A percentile compares a stretch with the other conserved stretches of the same genome.
These are phyloP conservation scores for Elasticomyces elasticus DNA, from an alignment of 495 filamentous ascomycete genomes.

Conservation along the genomic window DNA sequence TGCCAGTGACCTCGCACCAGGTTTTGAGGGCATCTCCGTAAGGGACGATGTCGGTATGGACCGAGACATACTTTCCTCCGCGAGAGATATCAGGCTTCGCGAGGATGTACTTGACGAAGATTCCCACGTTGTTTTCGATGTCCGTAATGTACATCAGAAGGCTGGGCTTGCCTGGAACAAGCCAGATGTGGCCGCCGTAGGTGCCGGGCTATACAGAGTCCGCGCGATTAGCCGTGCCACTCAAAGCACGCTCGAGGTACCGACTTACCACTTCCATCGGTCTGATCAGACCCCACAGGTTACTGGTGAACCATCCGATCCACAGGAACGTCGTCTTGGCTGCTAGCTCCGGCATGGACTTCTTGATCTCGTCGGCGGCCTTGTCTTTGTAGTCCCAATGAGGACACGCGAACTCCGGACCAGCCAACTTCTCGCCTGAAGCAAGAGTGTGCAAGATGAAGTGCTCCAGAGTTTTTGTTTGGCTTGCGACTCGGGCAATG, in stretches of 20 bases:
- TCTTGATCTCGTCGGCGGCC: constrained; percentile 26
- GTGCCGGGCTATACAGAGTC: neutral
- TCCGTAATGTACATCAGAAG: neutral
- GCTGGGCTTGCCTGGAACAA: neutral
- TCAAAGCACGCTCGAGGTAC: neutral
- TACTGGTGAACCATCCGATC: constrained; percentile 6
- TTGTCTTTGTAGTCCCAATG: constrained; percentile 28
- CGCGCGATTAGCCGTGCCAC: neutral
- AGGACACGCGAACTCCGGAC: constrained; percentile 21
- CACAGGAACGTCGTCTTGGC: constrained; percentile 25
- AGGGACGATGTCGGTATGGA: neutral
- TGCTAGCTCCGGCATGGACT: constrained; percentile 18
- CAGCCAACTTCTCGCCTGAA: constrained; percentile 18
- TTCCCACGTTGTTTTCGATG: neutral
- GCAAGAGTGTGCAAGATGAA: constrained; percentile 41
- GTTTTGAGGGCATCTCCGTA: neutral
- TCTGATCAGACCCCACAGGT: neutral
- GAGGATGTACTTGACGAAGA: neutral
- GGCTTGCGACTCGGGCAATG: constrained; percentile 35
- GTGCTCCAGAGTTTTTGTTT: constrained; percentile 34
- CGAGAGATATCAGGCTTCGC: neutral
- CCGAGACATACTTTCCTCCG: neutral
- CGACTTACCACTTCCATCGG: neutral
- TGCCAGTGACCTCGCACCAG: neutral
- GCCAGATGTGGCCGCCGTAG: neutral